Base-by-base conservation (phyloP, 2,329 filamentous ascomycete genomes). In the Fusarium albosuccineum region DNA sequence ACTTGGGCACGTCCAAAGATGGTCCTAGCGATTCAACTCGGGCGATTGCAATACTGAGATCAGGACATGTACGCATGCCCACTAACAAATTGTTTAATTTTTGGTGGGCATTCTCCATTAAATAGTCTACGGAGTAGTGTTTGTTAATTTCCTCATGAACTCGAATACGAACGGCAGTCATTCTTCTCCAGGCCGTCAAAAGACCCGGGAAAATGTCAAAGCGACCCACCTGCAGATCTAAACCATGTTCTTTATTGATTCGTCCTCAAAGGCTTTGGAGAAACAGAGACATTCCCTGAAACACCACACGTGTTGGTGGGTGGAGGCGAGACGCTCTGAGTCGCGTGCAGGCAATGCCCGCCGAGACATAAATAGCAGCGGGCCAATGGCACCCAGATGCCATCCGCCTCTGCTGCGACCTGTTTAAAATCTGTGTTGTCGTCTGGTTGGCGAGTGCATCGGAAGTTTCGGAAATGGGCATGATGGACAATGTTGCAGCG, bases 321-420 rank as follows among this genome's bases (percentile, higher is more conserved):
- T 53, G 53, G 55, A 60, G 62, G 56, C 62, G 44, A 64, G 34
- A 52, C 45, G 42, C 52, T 58, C 65, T 56, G 66, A 68, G 65
- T 62, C 62, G 61, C 37, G 37, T 36, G 57, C 17, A 52, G 65
- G 49, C 49, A 53, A 45, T 27, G 29, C 60, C 41, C 36, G 50
- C 60, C 40, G 51, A 53, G 60, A 62, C 64, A 68, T 46, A 57
- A 68, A 68, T 68, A 67, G 64, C 9, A 54, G 30, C 37, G 16
- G 11, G 33, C 30, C 9, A 42, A 27, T 44, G 37, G 29, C 29
- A 22, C 16, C 7, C 16, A 45, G 30, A 22, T 14, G 26, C 36
- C 46, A 41, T 39, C 33, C 34, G 16, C 39, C 39, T 49, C 41
- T 33, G 37, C n/a, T 26, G 26, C 17, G n/a, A 40, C 16, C 9